Percentiles rank a stretch among this genome's conserved stretches.
phyloP scores from a whole-genome alignment of 805 yeast species.

The Candida tammaniensis region DNA sequence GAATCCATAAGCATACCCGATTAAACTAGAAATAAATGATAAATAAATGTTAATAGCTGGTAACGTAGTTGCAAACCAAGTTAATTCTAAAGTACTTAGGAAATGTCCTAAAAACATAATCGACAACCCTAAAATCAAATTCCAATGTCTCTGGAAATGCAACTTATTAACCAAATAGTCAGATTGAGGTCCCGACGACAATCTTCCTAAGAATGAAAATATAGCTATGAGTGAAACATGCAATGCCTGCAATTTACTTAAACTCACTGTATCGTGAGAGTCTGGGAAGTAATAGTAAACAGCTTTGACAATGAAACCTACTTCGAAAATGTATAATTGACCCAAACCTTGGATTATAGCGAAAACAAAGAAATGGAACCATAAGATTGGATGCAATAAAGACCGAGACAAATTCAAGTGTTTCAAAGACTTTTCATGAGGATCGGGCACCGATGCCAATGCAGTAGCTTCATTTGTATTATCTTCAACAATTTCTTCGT shows the following conservation, averaged over 20 bases:
- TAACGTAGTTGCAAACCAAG: conserved; percentile 11
- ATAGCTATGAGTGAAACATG: conserved; percentile 34
- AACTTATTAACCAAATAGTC: conserved; percentile 24
- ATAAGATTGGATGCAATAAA: conserved; percentile 27
- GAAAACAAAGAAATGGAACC: conserved; percentile 30
- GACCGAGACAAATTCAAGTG: conserved; percentile 18
- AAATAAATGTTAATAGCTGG: conserved; percentile 17
- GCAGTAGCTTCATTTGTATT: conserved; percentile 12
- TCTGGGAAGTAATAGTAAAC: conserved; percentile 19
- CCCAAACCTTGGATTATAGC: conserved; percentile 35
- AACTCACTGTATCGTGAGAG: conserved; percentile 8
- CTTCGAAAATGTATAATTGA: conserved; percentile 35
- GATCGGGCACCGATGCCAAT: not conserved
- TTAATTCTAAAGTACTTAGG: conserved; percentile 17
- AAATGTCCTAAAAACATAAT: conserved; percentile 30
- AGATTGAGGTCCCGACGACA: conserved; percentile 30
- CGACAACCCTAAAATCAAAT: conserved; percentile 23
- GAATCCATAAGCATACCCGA: conserved; percentile 36
- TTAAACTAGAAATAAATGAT: conserved; percentile 23
- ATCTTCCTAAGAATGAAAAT: conserved; percentile 29
- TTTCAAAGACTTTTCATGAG: conserved; percentile 12
- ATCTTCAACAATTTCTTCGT: conserved; percentile 8
- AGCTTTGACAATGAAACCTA: conserved; percentile 32
- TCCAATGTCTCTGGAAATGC: conserved; percentile 31
- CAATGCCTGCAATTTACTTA: conserved; percentile 26